Evolutionary conservation across 2,329 filamentous ascomycete species (phyloP), one percentile per base, ranked within the genome.

Genomic region (Chrysoporthe cubensis): DNA sequence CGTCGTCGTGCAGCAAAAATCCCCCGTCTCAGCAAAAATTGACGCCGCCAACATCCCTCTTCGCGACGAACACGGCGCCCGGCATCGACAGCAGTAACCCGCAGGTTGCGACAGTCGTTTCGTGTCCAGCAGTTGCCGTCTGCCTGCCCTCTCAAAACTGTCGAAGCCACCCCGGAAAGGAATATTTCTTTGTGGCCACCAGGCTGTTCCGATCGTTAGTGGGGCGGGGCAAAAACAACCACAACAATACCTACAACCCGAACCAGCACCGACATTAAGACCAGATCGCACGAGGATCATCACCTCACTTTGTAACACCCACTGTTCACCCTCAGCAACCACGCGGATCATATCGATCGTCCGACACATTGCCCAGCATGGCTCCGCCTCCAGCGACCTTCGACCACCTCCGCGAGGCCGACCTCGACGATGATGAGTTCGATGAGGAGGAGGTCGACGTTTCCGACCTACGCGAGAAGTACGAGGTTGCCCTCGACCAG

Each of bases 401-500:
- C 82, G 93, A 97, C 78, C 92, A 94, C 76, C 86, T 98, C 78
- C 91, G 91, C 80, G 94, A 97, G 80, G 93, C 95, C 76, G 93
- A 97, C 80, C 90, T 95, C 80, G 88, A 91, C 76, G 88, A 90
- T 73, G 93, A 96, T 76, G 91, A 94, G 78, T 91, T 91, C 79
- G 94, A 97, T 79, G 91, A 96, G 82, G 91, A 94, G 78, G 94
- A 97, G 79, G 91, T 98, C 80, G 95, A 98, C 80, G 93, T 97
- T 80, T 95, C 93, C 74, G 95, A 99, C 82, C 87, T 99, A 74
- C 88, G 90, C 79, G 94, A 96, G 80, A 93, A 96, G 81, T 97
- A 94, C 79, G 94, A 98, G 82, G 94, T 98, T 71, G 93, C 95
- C 78, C 86, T 98, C 72, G 96, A 99, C 80, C 93, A 97, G 80